Conservation (phyloP, 805 yeast species). For the Metschnikowia shivogae region DNA sequence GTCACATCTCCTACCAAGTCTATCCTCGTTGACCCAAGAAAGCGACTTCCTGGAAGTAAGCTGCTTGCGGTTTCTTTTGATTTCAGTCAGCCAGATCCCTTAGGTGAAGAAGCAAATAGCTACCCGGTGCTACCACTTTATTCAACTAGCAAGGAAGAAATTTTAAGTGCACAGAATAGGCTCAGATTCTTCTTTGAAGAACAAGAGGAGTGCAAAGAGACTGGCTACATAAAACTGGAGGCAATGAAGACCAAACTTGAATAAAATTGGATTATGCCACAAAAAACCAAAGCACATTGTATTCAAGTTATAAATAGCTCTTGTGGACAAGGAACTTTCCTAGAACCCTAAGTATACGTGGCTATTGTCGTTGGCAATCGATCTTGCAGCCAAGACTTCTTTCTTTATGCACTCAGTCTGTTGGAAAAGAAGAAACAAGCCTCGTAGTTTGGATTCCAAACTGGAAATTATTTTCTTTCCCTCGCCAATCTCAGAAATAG, state of each 20-base stretch:
- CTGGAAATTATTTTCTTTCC: not conserved
- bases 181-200: not conserved
- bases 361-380: too few species aligned
- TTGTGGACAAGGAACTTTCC: too few species aligned
- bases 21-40: not conserved
- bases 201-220: not conserved
- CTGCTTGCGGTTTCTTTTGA: not conserved
- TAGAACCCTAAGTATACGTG: too few species aligned
- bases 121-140: constrained; percentile 3
- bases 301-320: too few species aligned
- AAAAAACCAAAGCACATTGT: too few species aligned
- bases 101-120: constrained; percentile 4
- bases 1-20: not conserved
- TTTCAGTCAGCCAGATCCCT: constrained; percentile 4
- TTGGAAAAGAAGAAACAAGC: not conserved
- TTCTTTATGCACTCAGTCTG: constrained; percentile 2
- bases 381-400: not conserved
- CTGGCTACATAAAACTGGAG: not conserved
- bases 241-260: too few species aligned
- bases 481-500: not conserved
- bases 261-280: too few species aligned
- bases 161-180: not conserved
- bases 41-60: not conserved
- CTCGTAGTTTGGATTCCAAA: not conserved
- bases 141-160: not conserved